Base-by-base conservation (phyloP, 177 flowering plant genomes). In the Telopea speciosissima region DNA sequence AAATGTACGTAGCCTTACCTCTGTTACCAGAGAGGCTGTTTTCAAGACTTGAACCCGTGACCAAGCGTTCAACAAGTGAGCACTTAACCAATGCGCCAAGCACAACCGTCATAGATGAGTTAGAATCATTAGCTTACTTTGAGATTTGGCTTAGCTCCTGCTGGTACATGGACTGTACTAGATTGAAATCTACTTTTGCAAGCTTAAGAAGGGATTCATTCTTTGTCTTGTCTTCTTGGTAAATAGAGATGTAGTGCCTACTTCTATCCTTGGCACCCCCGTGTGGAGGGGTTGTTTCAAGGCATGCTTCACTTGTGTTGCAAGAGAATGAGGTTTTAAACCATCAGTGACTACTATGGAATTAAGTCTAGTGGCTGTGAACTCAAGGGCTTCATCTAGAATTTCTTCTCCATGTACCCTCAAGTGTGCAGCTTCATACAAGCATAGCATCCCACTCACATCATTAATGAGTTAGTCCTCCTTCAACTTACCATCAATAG, bases 371-470 rank as follows among this genome's bases (percentile, higher is more conserved):
- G 69, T 17, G 1, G 28, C 59, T 3, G 82, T 52, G 62, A 83
- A 80, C 1, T 1, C 74, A 0, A 78, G 61, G 0, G 89, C 87
- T 65, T 84, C 81, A 22, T 84, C 85, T 1, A 84, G 70, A 40
- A 81, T 77, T 0, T 67, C 56, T 59, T 86, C 89, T 45, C 81
- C 87, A 42, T 81, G 68, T 3, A 70, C 45, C 19, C 81, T 66
- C 0, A 73, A 64, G 49, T 80, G 71, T 64, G 85, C 2, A 3
- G 89, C 83, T 71, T 86, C 87, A 58, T 80, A 84, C 74, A 86
- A 74, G 62, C 82, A 76, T 25, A 84, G 62, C 73, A 85, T 33
- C 2, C 85, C 86, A 21, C 7, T 3, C 1, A 65, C 71, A 31
- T 83, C 78, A 1, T 23, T 19, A 1, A 13, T 40, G 3, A 79